Conservation (phyloP, 257 asterid genomes). For the Nicotiana otophora region DNA sequence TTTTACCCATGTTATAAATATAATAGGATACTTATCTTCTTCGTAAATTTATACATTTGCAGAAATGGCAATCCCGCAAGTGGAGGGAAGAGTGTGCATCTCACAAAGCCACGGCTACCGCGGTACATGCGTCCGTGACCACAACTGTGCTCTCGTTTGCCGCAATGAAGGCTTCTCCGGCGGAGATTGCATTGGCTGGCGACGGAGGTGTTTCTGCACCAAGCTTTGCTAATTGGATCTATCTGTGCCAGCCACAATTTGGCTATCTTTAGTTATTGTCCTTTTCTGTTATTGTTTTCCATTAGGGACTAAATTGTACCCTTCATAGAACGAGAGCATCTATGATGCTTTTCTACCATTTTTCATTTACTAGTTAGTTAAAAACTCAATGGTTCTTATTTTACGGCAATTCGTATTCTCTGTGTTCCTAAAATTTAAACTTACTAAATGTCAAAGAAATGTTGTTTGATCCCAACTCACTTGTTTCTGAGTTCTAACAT, state of each 20-base stretch:
- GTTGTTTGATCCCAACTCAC: too few species aligned
- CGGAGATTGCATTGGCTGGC: slow-evolving; percentile 20
- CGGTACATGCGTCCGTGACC: slow-evolving; percentile 13
- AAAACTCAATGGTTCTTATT: too few species aligned
- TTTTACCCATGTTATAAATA: too few species aligned
- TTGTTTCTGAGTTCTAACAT: too few species aligned
- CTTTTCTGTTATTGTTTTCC: not conserved
- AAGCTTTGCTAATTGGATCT: slow-evolving; percentile 10
- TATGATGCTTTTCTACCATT: not conserved
- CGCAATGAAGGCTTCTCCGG: slow-evolving; percentile 25
- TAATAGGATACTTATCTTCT: too few species aligned
- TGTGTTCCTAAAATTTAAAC: too few species aligned
- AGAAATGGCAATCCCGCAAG: not conserved
- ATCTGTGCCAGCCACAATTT: not conserved
- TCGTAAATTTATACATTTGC: not conserved
- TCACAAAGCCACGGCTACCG: slow-evolving; percentile 19
- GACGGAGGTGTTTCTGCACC: slow-evolving; percentile 27
- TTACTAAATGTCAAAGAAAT: too few species aligned
- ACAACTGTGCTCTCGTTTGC: slow-evolving; percentile 25
- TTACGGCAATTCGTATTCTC: too few species aligned
- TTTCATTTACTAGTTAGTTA: too few species aligned
- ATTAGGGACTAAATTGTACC: not conserved
- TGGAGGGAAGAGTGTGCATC: slow-evolving; percentile 18
- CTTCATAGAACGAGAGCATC: not conserved
- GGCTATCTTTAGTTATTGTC: not conserved